Percentiles rank a stretch among this genome's conserved stretches.
These are phyloP conservation scores for Protomyces lactucae-debilis DNA, from an alignment of 1,139 yeast genomes.

Conservation along the genomic window DNA sequence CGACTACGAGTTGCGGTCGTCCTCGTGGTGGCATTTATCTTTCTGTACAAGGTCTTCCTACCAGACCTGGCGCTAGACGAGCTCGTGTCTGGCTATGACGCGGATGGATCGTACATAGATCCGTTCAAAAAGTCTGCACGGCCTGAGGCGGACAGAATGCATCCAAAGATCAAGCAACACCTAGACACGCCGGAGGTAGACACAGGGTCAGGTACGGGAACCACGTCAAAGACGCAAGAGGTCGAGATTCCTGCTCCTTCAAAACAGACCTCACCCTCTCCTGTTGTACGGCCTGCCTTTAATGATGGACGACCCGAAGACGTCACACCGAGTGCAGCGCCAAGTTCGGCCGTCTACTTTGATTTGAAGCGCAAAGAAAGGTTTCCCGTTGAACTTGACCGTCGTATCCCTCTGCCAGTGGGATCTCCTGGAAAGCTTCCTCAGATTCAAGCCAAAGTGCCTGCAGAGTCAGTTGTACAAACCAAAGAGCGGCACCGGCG, in stretches of 20 bases:
- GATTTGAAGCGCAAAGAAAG: constrained; percentile 5
- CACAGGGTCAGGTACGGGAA: background rate
- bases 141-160: background rate
- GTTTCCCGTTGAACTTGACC: constrained; percentile 4
- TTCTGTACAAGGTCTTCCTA: no score
- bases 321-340: no score
- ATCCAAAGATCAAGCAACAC: background rate
- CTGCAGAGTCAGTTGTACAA: constrained; percentile 36
- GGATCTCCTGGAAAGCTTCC: background rate
- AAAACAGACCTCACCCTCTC: no score
- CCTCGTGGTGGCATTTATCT: background rate
- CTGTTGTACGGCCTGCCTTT: no score
- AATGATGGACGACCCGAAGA: no score
- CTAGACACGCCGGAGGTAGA: background rate
- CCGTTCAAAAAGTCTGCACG: background rate
- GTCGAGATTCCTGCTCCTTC: no score
- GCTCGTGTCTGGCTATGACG: background rate
- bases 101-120: background rate
- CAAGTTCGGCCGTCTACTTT: no score
- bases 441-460: constrained; percentile 7
- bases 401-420: constrained; percentile 1
- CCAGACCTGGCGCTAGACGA: no score
- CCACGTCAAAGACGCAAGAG: no score
- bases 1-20: background rate
- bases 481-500: constrained; percentile 38